A percentile compares a stretch with the other conserved stretches of the same genome.
phyloP scores from a whole-genome alignment of 169 alveolate species.

The Cryptosporidium bovis region DNA sequence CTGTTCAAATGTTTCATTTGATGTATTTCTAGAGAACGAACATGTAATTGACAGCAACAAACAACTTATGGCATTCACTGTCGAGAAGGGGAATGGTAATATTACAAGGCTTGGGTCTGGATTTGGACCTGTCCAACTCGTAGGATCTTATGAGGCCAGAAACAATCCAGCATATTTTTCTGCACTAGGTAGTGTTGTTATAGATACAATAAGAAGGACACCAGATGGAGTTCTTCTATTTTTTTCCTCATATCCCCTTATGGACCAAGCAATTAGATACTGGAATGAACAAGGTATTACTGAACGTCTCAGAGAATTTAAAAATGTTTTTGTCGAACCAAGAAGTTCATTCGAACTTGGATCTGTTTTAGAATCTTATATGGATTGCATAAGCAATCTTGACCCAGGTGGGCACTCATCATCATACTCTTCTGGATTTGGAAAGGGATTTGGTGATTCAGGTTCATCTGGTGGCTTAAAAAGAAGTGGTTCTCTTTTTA shows the following conservation, averaged over 20 bases:
- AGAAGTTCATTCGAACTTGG: slow-evolving; percentile 57
- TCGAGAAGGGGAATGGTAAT: slow-evolving; percentile 65
- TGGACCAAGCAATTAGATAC: slow-evolving; percentile 84
- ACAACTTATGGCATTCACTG: slow-evolving; percentile 85
- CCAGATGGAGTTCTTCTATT: slow-evolving; percentile 90
- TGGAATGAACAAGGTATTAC: slow-evolving; percentile 87
- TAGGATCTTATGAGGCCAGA: slow-evolving; percentile 84
- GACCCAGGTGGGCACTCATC: background rate
- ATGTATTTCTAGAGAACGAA: slow-evolving; percentile 88
- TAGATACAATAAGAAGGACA: slow-evolving; percentile 83
- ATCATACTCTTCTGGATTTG: background rate
- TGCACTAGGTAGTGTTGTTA: slow-evolving; percentile 86
- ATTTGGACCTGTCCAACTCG: slow-evolving; percentile 79
- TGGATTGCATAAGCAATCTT: slow-evolving; percentile 32
- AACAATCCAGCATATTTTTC: slow-evolving; percentile 82
- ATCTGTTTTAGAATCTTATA: slow-evolving; percentile 44
- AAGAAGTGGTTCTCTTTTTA: slow-evolving; percentile 86
- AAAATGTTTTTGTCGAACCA: slow-evolving; percentile 78
- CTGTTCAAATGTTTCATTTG: slow-evolving; percentile 86
- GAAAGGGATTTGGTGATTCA: slow-evolving; percentile 17
- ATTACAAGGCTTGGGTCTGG: background rate
- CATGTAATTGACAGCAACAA: slow-evolving; percentile 90
- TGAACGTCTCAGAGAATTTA: slow-evolving; percentile 79
- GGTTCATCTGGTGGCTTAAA: background rate
- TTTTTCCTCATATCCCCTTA: slow-evolving; percentile 88